These are phyloP conservation scores for Ilyonectria mors-panacis DNA, from an alignment of 2,329 filamentous ascomycete species.

Conservation along the genomic window DNA sequence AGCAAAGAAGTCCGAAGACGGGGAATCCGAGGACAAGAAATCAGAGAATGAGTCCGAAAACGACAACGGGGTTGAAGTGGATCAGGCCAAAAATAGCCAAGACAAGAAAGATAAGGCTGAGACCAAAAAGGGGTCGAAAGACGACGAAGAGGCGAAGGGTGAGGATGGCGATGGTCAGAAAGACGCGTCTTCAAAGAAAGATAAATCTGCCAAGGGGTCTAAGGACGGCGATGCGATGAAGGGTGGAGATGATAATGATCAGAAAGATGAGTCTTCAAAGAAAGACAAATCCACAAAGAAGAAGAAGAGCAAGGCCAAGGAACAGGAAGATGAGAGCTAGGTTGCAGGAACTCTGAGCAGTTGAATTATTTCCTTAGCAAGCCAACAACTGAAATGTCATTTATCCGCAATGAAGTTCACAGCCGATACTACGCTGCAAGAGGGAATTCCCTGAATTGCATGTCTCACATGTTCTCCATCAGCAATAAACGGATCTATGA, in stretches of 20 bases:
- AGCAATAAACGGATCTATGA: no score
- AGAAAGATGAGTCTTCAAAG: conserved; percentile 21
- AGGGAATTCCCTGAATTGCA: background rate
- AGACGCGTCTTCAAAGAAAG: conserved; percentile 38
- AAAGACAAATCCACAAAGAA: conserved; percentile 8
- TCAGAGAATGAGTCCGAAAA: conserved; percentile 12
- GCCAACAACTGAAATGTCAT: background rate
- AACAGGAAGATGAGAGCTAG: background rate
- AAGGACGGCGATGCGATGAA: conserved; percentile 26
- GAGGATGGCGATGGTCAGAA: conserved; percentile 40
- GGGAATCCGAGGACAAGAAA: conserved; percentile 2
- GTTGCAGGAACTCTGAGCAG: background rate
- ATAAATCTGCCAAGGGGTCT: background rate
- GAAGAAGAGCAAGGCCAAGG: conserved; percentile 9
- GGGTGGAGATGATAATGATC: conserved; percentile 13
- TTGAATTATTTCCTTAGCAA: background rate
- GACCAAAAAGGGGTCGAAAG: background rate
- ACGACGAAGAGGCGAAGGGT: conserved; percentile 1
- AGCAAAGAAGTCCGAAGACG: background rate
- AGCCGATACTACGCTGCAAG: background rate
- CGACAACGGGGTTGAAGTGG: background rate
- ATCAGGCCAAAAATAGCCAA: conserved; percentile 1
- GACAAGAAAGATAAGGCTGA: conserved; percentile 6
- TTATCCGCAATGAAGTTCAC: background rate
- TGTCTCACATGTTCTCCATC: background rate